These are phyloP conservation scores for Peronospora destructor DNA, from an alignment of 352 stramenopile genomes.

Conservation along the genomic window DNA sequence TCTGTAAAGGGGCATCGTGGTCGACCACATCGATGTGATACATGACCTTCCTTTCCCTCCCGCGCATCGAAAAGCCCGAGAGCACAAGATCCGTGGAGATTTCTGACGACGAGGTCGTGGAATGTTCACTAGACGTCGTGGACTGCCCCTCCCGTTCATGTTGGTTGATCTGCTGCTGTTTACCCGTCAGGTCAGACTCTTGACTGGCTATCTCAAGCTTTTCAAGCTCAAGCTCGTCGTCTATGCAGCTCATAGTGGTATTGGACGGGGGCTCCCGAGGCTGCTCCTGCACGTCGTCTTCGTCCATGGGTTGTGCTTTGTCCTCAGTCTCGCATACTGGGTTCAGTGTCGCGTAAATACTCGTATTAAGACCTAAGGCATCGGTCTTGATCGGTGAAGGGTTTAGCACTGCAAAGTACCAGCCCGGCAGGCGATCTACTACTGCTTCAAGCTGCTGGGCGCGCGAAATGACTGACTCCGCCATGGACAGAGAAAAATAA, in stretches of 20 bases:
- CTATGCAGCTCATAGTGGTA: conserved; percentile 24
- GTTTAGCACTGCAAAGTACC: conserved; percentile 45
- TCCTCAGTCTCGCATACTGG: conserved; percentile 31
- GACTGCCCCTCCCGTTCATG: conserved; percentile 24
- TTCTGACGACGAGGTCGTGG: conserved; percentile 34
- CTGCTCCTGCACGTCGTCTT: conserved; percentile 25
- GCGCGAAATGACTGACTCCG: conserved; percentile 33
- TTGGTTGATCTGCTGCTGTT: conserved; percentile 12
- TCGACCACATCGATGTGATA: conserved; percentile 83
- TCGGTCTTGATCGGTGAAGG: conserved; percentile 18
- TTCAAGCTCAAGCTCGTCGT: conserved; percentile 31
- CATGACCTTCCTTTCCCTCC: conserved; percentile 76
- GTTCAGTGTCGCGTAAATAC: conserved; percentile 20
- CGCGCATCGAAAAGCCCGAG: conserved; percentile 61
- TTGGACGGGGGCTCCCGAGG: conserved; percentile 17
- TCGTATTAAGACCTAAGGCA: conserved; percentile 1
- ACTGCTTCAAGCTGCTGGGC: conserved; percentile 59
- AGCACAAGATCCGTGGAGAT: conserved; percentile 53
- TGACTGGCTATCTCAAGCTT: conserved; percentile 14
- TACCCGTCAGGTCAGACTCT: conserved; percentile 4
- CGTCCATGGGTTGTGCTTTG: conserved; percentile 28
- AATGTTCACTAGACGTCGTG: conserved; percentile 33
- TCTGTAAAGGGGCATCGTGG: conserved; percentile 62
- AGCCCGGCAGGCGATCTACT: conserved; percentile 56
- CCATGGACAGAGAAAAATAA: conserved; percentile 24